Conservation (phyloP, 768 basidiomycete species). For the Mycena sanguinolenta region DNA sequence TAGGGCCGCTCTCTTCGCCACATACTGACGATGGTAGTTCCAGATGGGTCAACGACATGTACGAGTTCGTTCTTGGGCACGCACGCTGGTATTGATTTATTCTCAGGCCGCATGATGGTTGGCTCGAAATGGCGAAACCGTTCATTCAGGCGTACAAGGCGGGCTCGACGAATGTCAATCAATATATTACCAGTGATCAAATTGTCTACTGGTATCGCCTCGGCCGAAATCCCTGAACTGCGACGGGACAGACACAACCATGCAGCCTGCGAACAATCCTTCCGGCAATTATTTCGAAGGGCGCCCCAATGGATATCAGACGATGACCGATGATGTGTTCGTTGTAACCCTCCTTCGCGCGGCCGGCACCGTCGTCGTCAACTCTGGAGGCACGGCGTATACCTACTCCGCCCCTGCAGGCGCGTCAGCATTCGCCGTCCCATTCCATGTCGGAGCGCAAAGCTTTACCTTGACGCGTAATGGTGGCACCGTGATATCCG, state of each 20-base stretch:
- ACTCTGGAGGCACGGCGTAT: conserved; percentile 38
- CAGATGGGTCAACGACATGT: conserved; percentile 41
- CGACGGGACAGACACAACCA: conserved; percentile 39
- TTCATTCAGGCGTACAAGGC: conserved; percentile 63
- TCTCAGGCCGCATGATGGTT: conserved; percentile 42
- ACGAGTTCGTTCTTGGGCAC: not conserved
- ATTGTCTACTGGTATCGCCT: conserved; percentile 40
- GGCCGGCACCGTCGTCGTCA: conserved; percentile 36
- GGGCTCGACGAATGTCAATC: conserved; percentile 41
- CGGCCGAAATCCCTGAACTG: conserved; percentile 36
- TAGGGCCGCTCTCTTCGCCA: conserved; percentile 55
- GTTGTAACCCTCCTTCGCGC: conserved; percentile 36
- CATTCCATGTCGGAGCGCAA: conserved; percentile 38
- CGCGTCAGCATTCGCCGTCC: conserved; percentile 36
- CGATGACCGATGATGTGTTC: conserved; percentile 35
- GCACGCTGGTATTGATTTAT: not conserved
- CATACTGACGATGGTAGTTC: conserved; percentile 41
- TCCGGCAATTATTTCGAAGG: conserved; percentile 40
- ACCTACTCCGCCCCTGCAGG: conserved; percentile 35
- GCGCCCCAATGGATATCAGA: conserved; percentile 37
- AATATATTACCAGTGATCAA: conserved; percentile 35
- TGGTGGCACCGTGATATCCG: conserved; percentile 30
- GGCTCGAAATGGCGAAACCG: conserved; percentile 62
- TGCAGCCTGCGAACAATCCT: conserved; percentile 35
- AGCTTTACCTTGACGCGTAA: conserved; percentile 31